These are phyloP conservation scores for Aureobasidium sp. DNA, from an alignment of 2,329 filamentous ascomycete species.

Conservation along the genomic window DNA sequence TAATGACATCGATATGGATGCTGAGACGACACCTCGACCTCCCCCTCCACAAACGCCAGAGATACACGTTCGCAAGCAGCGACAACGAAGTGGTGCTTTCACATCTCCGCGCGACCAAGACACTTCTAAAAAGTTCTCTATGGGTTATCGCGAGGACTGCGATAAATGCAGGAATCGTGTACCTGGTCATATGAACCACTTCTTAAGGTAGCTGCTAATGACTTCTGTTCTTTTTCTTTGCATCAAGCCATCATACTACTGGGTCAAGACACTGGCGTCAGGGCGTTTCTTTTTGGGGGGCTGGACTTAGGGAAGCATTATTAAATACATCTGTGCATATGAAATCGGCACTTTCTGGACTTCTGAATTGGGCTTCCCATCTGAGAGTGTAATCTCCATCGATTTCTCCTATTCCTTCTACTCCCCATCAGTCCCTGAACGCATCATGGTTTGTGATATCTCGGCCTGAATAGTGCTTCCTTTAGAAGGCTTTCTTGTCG, in stretches of 20 bases:
- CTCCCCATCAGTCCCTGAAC: background rate
- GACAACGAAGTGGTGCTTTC: constrained; percentile 26
- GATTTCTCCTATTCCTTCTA: background rate
- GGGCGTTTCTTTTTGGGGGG: background rate
- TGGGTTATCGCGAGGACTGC: constrained; percentile 42
- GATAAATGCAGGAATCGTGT: constrained; percentile 39
- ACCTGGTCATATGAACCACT: constrained; percentile 43
- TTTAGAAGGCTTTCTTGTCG: background rate
- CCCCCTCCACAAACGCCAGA: constrained; percentile 16
- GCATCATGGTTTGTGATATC: background rate
- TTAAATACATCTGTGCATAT: background rate
- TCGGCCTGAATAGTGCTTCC: background rate
- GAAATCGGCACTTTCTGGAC: background rate
- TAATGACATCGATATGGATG: constrained; percentile 28
- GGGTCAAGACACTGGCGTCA: background rate
- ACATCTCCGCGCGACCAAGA: constrained; percentile 11
- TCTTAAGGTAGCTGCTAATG: constrained; percentile 20
- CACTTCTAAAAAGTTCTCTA: constrained; percentile 21
- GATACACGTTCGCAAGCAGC: constrained; percentile 24
- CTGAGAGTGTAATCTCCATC: background rate
- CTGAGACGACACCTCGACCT: background rate
- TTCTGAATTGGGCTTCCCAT: background rate
- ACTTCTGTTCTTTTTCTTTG: background rate
- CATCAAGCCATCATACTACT: background rate
- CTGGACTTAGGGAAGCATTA: background rate